Base-by-base conservation (phyloP, 768 basidiomycete genomes). In the Pisolithus albus region DNA sequence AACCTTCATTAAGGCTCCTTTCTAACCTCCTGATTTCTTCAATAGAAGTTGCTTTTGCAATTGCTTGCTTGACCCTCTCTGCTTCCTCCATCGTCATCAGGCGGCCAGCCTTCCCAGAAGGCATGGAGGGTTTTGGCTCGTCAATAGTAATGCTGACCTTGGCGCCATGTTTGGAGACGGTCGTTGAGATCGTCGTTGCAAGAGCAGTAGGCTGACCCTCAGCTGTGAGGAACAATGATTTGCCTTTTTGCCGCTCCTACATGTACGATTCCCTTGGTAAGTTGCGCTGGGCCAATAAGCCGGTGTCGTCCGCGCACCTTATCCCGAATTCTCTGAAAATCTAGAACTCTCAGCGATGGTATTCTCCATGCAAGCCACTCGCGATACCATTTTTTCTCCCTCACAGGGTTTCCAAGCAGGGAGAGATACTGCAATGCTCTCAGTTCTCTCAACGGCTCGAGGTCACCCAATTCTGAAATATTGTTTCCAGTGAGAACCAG, bases 381-480 rank as follows among this genome's bases (percentile, higher is more conserved):
- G 75, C 91, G 88, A 75, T 94, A 95, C 83, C 87, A 90, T 81
- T 92, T 90, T 78, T 88, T 88, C 74, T 92, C 87, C 65, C 78
- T 73, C 30, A 93, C 88, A 50, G 92, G 90, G 60, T 89, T 89
- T 21, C 89, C 91, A 56, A 89, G 59, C 58, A 94, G 70, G 36
- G 82, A 82, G 47, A 95, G 67, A 64, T 84, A 90, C 65, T 83
- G 81, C 58, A 95, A 81, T 36, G 77, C 74, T 64, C 75, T 82
- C 50, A 90, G 68, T 60, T 89, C 86, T 65, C 82, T 87, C 47
- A 92, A 74, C 19, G 91, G 83, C 60, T 92, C 88, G 42, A 92
- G 80, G 64, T 92, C 90, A 19, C 91, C 90, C 30, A 92, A 75
- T 64, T 92, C 90, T 44, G 73, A 60, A 47, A 93, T 70, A 61